Conservation (phyloP, 208 protist genomes). For the Polymyxa betae region DNA sequence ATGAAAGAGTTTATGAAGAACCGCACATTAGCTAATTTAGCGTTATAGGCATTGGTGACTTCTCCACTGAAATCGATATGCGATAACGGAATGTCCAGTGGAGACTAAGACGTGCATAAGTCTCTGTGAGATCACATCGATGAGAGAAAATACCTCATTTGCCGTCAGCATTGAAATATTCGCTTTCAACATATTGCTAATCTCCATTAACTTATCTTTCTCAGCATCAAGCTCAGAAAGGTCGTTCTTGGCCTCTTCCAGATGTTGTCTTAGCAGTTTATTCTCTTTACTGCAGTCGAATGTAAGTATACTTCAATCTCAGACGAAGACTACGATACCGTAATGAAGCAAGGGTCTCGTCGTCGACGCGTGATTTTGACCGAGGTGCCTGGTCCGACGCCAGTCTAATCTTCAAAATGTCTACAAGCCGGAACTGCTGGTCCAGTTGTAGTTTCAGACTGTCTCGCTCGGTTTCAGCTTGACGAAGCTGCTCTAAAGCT, state of each 20-base stretch:
- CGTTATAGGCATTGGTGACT: background rate
- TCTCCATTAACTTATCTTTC: constrained; percentile 36
- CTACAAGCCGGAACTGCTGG: background rate
- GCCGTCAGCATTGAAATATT: background rate
- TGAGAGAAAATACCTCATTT: background rate
- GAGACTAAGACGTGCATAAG: background rate
- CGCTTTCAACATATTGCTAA: constrained; percentile 45
- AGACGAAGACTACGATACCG: no score
- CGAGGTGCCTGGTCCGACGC: no score
- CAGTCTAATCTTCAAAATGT: no score
- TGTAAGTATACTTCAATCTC: no score
- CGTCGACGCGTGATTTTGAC: no score
- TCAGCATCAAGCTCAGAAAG: background rate
- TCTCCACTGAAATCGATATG: background rate
- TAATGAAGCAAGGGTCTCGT: no score
- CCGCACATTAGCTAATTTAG: background rate
- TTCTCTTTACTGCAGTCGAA: background rate
- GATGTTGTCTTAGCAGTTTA: background rate
- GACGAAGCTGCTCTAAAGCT: no score
- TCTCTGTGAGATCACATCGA: background rate
- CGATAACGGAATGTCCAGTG: background rate
- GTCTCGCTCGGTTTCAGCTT: no score
- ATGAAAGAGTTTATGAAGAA: background rate
- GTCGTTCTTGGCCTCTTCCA: background rate
- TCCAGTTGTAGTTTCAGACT: background rate